Evolutionary conservation across 768 basidiomycete genomes (phyloP), one percentile per base, ranked within the genome.

Genomic region (Serendipita sp.): DNA sequence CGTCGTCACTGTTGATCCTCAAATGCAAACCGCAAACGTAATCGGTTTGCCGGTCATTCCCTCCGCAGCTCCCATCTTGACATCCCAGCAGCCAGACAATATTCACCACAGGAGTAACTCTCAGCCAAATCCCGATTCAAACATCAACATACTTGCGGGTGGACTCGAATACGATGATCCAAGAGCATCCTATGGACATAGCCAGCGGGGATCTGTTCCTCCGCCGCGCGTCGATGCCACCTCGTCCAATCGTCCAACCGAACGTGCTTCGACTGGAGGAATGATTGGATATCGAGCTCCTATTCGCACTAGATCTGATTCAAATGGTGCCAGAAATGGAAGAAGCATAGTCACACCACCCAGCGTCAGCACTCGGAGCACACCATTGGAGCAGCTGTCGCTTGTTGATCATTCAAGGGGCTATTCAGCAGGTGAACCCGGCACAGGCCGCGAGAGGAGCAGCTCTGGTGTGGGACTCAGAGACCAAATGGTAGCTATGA

Each of bases 1-100:
- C 55, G 55, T 60, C 55, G 55, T 60, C 18, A 60, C 55, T n/a
- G 55, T 60, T 8, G 55, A 60, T 60, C 55, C 55, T 23, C 55
- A 37, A 60, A 16, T 10, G 55, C 55, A 60, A 8, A 60, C 55
- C 27, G 55, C 55, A 23, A 60, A 60, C 55, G 55, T 60, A 10
- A 3, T 60, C 1, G 55, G 55, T 31, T 34, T 60, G 27, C 55
- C 55, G 16, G 29, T 60, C n/a, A 4, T 60, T 37, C 27, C 16
- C 10, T n/a, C 55, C 10, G 18, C 16, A 8, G 8, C 8, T 16
- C 48, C 48, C 10, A 23, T 31, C n/a, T 18, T 31, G 48, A 33
- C 48, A 6, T 16, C 48, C 48, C 48, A 16, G 8, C 18, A 18
- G 18, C 18, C 48, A 8, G 16, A 27, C 31, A 29, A 29, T 10